phyloP scores from a whole-genome alignment of 805 yeast species.

The Candida verbasci region DNA sequence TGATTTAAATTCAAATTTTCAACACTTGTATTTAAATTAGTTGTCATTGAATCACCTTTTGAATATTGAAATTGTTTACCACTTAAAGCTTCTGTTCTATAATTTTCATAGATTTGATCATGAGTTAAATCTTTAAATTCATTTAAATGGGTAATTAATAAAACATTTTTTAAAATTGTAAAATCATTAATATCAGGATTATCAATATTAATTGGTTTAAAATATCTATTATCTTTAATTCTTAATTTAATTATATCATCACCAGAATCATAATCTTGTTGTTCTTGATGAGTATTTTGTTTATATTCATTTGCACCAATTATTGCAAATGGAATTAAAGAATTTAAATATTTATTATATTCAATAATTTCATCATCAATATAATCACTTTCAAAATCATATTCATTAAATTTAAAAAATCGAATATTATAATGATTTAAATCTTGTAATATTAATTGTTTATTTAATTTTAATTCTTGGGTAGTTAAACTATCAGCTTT shows the following conservation, averaged over 20 bases:
- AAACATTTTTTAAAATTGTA: slow-evolving; percentile 69
- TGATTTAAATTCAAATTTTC: slow-evolving; percentile 3
- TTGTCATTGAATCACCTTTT: neutral
- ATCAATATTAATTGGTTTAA: slow-evolving; percentile 56
- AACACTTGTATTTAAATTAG: neutral
- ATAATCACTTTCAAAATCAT: slow-evolving; percentile 46
- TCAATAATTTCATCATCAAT: slow-evolving; percentile 62
- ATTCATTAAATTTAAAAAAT: slow-evolving; percentile 65
- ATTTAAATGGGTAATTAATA: slow-evolving; percentile 78
- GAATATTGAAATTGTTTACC: slow-evolving; percentile 48
- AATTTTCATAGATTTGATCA: slow-evolving; percentile 80
- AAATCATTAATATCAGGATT: slow-evolving; percentile 78
- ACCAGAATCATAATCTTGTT: slow-evolving; percentile 13
- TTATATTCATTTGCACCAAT: slow-evolving; percentile 66
- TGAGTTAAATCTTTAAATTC: slow-evolving; percentile 88
- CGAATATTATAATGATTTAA: slow-evolving; percentile 67
- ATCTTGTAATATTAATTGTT: slow-evolving; percentile 72
- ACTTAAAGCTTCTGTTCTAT: slow-evolving; percentile 81
- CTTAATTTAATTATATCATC: slow-evolving; percentile 50
- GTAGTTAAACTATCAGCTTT: slow-evolving; percentile 42
- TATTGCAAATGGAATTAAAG: slow-evolving; percentile 61
- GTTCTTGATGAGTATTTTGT: slow-evolving; percentile 24
- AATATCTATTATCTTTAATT: slow-evolving; percentile 42
- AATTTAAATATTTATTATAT: slow-evolving; percentile 60
- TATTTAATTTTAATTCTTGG: slow-evolving; percentile 56